Conservation (phyloP, 1,284 basidiomycete genomes). For the Ceratobasidium sp. region DNA sequence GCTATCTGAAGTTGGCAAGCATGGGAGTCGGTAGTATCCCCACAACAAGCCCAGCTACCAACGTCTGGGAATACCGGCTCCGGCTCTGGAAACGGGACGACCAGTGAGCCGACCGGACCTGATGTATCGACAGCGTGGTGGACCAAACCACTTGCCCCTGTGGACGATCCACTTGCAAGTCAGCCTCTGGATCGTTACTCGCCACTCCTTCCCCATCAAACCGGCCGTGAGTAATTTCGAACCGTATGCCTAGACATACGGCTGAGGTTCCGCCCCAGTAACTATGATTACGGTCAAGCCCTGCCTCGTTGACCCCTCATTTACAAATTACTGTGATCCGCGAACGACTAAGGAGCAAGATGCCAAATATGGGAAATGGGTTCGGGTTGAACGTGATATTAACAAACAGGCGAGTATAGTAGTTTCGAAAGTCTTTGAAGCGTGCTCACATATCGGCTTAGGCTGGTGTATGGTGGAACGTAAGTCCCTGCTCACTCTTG, state of each 20-base stretch:
- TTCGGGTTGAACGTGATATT: conserved; percentile 80
- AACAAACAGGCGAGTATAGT: conserved; percentile 57
- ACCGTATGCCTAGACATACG: background rate
- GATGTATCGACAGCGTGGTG: conserved; percentile 71
- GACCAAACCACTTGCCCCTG: conserved; percentile 61
- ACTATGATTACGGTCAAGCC: conserved; percentile 79
- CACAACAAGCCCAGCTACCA: conserved; percentile 9
- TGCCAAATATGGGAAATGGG: conserved; percentile 87
- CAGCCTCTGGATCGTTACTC: conserved; percentile 85
- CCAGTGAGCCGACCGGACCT: conserved; percentile 45
- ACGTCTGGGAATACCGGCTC: conserved; percentile 45
- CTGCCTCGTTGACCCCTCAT: conserved; percentile 73
- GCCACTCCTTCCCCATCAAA: conserved; percentile 81
- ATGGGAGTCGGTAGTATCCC: conserved; percentile 73
- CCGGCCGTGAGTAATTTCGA: conserved; percentile 69
- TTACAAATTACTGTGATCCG: conserved; percentile 73
- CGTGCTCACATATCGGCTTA: conserved; percentile 52
- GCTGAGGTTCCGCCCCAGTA: conserved; percentile 52
- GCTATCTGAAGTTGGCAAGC: conserved; percentile 83
- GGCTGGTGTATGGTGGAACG: conserved; percentile 59
- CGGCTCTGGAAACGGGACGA: conserved; percentile 42
- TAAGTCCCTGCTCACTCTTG: conserved; percentile 20
- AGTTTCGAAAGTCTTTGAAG: background rate
- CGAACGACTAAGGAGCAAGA: conserved; percentile 75
- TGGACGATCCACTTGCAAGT: conserved; percentile 62